These are phyloP conservation scores for Irpex sp. DNA, from an alignment of 1,284 basidiomycete species.

Conservation along the genomic window DNA sequence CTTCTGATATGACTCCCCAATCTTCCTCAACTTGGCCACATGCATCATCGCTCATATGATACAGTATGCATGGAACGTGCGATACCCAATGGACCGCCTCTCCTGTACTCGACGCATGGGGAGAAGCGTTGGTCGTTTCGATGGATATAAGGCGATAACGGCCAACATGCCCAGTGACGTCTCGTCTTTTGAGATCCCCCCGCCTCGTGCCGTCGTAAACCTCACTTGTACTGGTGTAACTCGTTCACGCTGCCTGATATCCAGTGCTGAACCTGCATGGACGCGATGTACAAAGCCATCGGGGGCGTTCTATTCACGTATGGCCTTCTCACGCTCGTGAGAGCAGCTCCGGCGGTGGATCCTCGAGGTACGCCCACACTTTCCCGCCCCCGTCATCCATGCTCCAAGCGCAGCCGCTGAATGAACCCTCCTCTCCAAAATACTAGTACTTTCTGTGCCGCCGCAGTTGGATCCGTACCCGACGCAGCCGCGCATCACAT, in stretches of 20 bases:
- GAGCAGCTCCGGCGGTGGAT: constrained; percentile 6
- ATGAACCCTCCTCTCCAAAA: background rate
- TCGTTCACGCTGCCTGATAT: no score
- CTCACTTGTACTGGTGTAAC: no score
- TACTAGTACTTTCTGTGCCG: constrained; percentile 3
- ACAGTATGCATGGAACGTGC: background rate
- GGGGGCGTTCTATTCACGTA: background rate
- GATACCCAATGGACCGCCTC: background rate
- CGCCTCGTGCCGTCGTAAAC: no score
- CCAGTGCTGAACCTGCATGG: background rate
- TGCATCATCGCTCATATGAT: background rate
- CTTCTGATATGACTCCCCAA: background rate
- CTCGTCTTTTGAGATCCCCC: no score
- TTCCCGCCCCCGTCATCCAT: background rate
- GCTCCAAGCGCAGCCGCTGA: background rate
- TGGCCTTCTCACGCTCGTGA: background rate
- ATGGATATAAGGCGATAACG: background rate
- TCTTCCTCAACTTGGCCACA: background rate
- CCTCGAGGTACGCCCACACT: background rate
- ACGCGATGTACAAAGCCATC: background rate
- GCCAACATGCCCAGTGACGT: no score
- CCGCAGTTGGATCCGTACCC: constrained; percentile 23
- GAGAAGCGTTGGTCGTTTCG: background rate
- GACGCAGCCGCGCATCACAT: constrained; percentile 25
- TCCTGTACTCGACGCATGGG: background rate